Evolutionary conservation across 768 basidiomycete species (phyloP).

Genomic region (Hericium alpestre): DNA sequence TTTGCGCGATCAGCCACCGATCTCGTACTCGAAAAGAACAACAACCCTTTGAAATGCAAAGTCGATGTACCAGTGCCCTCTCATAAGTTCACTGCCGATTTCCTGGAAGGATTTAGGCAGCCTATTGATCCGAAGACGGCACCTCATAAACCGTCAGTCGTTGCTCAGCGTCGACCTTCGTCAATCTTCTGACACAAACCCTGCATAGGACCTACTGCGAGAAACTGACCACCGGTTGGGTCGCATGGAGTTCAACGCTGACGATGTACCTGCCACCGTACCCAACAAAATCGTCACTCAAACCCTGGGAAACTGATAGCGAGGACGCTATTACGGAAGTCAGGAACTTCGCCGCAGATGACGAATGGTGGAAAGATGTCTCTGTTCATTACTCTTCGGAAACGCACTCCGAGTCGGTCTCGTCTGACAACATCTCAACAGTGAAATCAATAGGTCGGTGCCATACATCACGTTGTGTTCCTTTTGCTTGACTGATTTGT

Average conservation of each 20-base stretch:
- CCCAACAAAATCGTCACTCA: slow-evolving; percentile 37
- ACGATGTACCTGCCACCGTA: slow-evolving; percentile 40
- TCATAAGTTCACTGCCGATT: slow-evolving; percentile 40
- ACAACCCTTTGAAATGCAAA: slow-evolving; percentile 54
- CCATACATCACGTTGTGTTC: neutral
- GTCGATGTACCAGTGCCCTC: slow-evolving; percentile 39
- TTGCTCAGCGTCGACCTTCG: neutral
- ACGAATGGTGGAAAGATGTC: slow-evolving; percentile 59
- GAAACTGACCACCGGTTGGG: slow-evolving; percentile 52
- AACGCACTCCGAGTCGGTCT: slow-evolving; percentile 53
- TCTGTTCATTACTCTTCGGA: slow-evolving; percentile 69
- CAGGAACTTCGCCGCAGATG: slow-evolving; percentile 33
- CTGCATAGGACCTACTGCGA: slow-evolving; percentile 41
- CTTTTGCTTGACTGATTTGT: neutral
- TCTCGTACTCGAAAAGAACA: slow-evolving; percentile 48
- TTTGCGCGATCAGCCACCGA: slow-evolving; percentile 45
- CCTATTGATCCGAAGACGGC: slow-evolving; percentile 31
- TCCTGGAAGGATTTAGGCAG: slow-evolving; percentile 44
- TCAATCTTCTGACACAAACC: neutral
- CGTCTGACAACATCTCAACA: slow-evolving; percentile 59
- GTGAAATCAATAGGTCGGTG: slow-evolving; percentile 67
- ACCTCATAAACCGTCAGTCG: slow-evolving; percentile 35
- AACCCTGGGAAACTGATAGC: slow-evolving; percentile 49
- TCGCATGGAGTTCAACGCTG: slow-evolving; percentile 45
- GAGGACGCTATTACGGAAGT: slow-evolving; percentile 39